Evolutionary conservation across 306 rosid species (phyloP).

Genomic region (Vicia sativa): DNA sequence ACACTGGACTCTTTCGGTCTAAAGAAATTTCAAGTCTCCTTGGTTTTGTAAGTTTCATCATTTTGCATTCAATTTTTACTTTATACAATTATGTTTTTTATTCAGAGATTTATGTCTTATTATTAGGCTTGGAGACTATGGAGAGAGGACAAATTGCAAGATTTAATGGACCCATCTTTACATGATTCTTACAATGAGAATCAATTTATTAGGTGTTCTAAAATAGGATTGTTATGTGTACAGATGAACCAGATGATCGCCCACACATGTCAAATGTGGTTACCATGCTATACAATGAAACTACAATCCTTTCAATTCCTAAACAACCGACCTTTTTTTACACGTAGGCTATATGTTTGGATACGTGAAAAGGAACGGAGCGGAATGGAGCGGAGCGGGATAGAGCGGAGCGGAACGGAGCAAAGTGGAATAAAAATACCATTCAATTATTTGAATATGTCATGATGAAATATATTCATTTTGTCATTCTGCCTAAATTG

Average conservation of each 20-base stretch:
- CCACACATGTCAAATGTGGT: slow-evolving; percentile 51
- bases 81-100: background rate
- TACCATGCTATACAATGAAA: slow-evolving; percentile 48
- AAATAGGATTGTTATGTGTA: slow-evolving; percentile 48
- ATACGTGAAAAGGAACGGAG: too few species aligned
- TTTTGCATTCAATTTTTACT: background rate
- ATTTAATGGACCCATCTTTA: slow-evolving; percentile 45
- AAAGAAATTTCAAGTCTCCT: slow-evolving; percentile 45
- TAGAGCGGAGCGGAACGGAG: too few species aligned
- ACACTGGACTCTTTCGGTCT: slow-evolving; percentile 39
- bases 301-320: slow-evolving; percentile 41
- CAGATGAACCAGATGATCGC: slow-evolving; percentile 60
- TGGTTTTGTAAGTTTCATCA: slow-evolving; percentile 46
- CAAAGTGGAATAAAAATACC: too few species aligned
- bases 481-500: too few species aligned
- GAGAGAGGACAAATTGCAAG: slow-evolving; percentile 46
- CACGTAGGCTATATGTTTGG: too few species aligned
- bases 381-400: too few species aligned
- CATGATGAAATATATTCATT: too few species aligned
- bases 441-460: too few species aligned
- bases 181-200: slow-evolving; percentile 36
- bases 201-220: slow-evolving; percentile 46
- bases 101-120: background rate
- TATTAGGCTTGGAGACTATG: slow-evolving; percentile 49
- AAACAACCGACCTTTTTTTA: background rate